Base-by-base conservation (phyloP, 2,329 filamentous ascomycete genomes). In the Xylaria sp. region DNA sequence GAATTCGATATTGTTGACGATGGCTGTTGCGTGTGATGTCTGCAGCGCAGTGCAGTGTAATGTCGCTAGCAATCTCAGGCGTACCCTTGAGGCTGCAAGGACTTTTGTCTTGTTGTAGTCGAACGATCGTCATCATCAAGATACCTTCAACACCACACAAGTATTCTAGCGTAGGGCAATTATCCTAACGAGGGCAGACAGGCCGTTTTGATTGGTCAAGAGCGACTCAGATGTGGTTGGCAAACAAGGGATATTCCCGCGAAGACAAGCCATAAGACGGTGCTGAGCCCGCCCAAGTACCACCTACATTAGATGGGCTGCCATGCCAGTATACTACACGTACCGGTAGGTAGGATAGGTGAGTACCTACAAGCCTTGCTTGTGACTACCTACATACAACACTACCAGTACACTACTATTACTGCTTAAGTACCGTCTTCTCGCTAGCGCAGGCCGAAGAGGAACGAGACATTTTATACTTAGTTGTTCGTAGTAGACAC, bases 91-190 rank as follows among this genome's bases (percentile, higher is more conserved):
- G 64, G 54, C 64, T 66, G 66, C 63, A 58, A 64, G 67, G 68
- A 67, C 64, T 68, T 68, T 73, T 71, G 70, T 74, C 73, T 49
- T 56, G 48, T 57, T 56, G 54, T 56, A 8, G 67, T 67, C 64
- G 61, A 72, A 71, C 64, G 74, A 75, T 74, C 73, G 65, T 70
- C 69, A 67, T 70, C 69, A 67, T 73, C 71, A 67, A 68, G 72
- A 49, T 60, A 54, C 25, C n/a, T 41, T 39, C 33, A 4, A 33
- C 20, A 36, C 52, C 39, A 25, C 20, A 4, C 18, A 52, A 52
- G 49, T 25, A 23, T 9, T 51, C 20, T 36, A 36, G 33, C 9
- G 41, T 36, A 61, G 56, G 55, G 61, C 48, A 62, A 58, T 62
- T 52, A 61, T 64, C 66, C 43, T 56, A 31, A 58, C 23, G 39